A percentile compares a stretch with the other conserved stretches of the same genome.
phyloP scores from a whole-genome alignment of 2,329 filamentous ascomycete genomes.

The Aspergillaceae sp. region DNA sequence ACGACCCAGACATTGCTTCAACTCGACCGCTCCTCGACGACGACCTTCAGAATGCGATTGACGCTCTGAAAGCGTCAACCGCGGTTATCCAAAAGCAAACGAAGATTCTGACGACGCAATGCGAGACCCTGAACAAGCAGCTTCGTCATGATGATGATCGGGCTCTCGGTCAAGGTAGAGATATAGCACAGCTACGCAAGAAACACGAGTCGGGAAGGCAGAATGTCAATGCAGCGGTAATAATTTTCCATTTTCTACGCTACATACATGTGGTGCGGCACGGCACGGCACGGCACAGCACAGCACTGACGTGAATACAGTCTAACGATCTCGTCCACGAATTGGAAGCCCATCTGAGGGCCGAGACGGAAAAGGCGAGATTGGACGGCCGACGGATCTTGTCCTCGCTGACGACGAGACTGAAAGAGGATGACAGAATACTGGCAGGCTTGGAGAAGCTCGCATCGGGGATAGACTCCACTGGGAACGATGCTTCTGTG shows the following conservation, averaged over 20 bases:
- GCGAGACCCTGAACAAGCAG: slow-evolving; percentile 20
- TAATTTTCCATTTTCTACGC: background rate
- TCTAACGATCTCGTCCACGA: slow-evolving; percentile 27
- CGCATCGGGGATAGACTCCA: slow-evolving; percentile 19
- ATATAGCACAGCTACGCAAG: slow-evolving; percentile 22
- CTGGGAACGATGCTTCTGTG: slow-evolving; percentile 20
- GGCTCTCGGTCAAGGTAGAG: slow-evolving; percentile 16
- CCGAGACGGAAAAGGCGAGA: slow-evolving; percentile 22
- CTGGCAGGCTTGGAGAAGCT: slow-evolving; percentile 24
- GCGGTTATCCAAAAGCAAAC: slow-evolving; percentile 26
- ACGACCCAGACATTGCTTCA: slow-evolving; percentile 18
- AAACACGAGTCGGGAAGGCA: slow-evolving; percentile 30
- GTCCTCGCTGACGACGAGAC: slow-evolving; percentile 20
- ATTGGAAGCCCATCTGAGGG: slow-evolving; percentile 23
- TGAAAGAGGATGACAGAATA: slow-evolving; percentile 31
- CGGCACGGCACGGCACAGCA: no score
- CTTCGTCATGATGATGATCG: slow-evolving; percentile 15
- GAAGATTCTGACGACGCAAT: slow-evolving; percentile 23
- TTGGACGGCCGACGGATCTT: slow-evolving; percentile 27
- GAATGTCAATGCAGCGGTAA: slow-evolving; percentile 25
- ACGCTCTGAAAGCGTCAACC: slow-evolving; percentile 30
- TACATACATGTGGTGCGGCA: background rate
- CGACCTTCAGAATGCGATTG: slow-evolving; percentile 29
- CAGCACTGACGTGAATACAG: slow-evolving; percentile 16
- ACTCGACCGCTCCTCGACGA: slow-evolving; percentile 32